Evolutionary conservation across 192 early-diverging fungal genomes (phyloP), one percentile per base, ranked within the genome.

Genomic region (Chytriomyces sp.): DNA sequence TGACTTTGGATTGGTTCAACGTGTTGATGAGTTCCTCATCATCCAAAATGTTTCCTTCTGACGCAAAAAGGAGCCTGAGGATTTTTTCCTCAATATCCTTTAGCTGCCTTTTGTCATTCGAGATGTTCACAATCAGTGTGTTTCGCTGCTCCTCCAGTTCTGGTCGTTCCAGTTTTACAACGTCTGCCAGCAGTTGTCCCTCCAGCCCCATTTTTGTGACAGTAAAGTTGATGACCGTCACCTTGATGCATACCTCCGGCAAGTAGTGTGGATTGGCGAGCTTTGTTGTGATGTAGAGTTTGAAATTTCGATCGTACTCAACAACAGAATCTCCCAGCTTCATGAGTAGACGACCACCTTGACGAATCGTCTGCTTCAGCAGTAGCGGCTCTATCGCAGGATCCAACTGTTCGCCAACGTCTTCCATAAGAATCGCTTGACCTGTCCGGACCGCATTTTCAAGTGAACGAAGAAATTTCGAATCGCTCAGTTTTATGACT

Each of bases 161-260:
- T 35, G 89, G 87, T 48, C 84, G 57, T 67, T 90, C 89, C 24
- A 89, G 79, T 48, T 85, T 85, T 6, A 88, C 89, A 18, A 90
- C 89, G 75, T 90, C 89, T 23, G 87, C 87, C 24, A 90, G 65
- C 8, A 90, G 78, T 69, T 90, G 89, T 3, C 87, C 87, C 68
- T 90, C 89, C 20, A 90, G 76, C 53, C 89, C 89, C 20, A 78
- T 61, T 53, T 85, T 84, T 1, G 89, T 90, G 53, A 90, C 89
- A n/a, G 89, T 90, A 67, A 90, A 90, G 82, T 90, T 90, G 69
- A 90, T 90, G 72, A 90, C 86, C 3, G 89, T 90, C 24, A 88
- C 87, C 74, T 90, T 89, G 77, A 89, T 89, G 72, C 88, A 89
- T 5, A 89, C 86, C 68, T 90, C 89, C 3, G 89, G 89, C 3